Percentiles rank a stretch among this genome's conserved stretches.
These are phyloP conservation scores for Carnegiea gigantea DNA, from an alignment of 179 eudicot species.

Conservation along the genomic window DNA sequence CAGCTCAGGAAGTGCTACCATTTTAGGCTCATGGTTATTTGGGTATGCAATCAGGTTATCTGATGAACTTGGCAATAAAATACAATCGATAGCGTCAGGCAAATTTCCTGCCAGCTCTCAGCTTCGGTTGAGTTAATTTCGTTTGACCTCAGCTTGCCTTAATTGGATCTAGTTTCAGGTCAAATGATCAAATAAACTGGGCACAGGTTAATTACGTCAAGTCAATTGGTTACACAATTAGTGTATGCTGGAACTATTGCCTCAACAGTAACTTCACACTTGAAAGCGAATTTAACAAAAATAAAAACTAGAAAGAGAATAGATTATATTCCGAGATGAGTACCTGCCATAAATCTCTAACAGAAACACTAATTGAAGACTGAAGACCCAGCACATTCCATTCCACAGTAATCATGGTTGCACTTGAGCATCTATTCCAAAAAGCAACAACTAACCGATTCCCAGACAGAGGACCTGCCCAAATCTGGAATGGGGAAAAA, in stretches of 20 bases:
- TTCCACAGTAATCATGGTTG: slow-evolving; percentile 41
- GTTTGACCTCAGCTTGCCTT: background rate
- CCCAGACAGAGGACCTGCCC: slow-evolving; percentile 70
- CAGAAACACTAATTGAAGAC: slow-evolving; percentile 41
- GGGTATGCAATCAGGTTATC: background rate
- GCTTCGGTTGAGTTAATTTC: background rate
- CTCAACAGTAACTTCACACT: background rate
- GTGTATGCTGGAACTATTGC: background rate
- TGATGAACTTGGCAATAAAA: background rate
- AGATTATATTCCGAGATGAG: background rate
- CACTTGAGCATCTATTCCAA: slow-evolving; percentile 62
- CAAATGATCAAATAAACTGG: background rate
- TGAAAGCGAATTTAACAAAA: background rate
- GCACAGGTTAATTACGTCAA: background rate
- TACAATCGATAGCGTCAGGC: background rate
- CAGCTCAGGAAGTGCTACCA: too few species aligned
- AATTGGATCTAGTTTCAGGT: background rate
- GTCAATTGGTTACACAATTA: background rate
- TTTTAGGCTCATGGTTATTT: background rate
- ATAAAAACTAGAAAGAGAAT: background rate
- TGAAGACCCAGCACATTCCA: slow-evolving; percentile 60
- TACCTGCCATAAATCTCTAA: slow-evolving; percentile 75
- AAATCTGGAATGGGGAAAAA: slow-evolving; percentile 37
- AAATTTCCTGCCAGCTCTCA: background rate
- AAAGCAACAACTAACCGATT: slow-evolving; percentile 52